Base-by-base conservation (phyloP, 805 yeast species). In the Candida boleticola region DNA sequence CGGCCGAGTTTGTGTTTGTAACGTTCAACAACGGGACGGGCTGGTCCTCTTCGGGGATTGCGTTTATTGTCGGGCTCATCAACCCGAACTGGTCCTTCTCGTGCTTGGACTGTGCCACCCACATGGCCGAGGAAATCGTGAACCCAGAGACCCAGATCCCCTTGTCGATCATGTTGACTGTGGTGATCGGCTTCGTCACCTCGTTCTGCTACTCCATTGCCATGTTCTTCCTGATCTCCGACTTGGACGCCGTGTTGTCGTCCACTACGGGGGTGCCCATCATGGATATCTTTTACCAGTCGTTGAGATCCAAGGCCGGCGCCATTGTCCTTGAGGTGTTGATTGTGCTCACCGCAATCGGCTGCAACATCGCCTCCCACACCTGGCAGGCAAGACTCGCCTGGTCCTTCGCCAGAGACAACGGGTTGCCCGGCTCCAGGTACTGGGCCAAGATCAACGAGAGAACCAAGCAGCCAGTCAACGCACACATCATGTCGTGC, bases 81-180 rank as follows among this genome's bases (percentile, higher is more conserved):
- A 82, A 82, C 55, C 85, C 87, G 4, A 76, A 79, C 42, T 83
- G 85, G 85, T 77, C 83, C 7, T 82, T 81, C 64, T 72, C 80
- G 21, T 82, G 88, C 49, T 68, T 81, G 38, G 89, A 83, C 54
- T 77, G 81, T 43, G 86, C 87, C 2, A 80, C 87, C 2, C 89
- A 83, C 52, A 71, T 83, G 74, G 80, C 84, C 18, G 89, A 83
- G 54, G 89, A 83, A 54, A 73, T 73, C 29, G 64, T 72, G 29
- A 66, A 73, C 21, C 86, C 89, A 4, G 76, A 76, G 51, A 67
- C 74, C 38, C 71, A 76, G 47, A 79, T 81, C 41, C 87, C 88
- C 17, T 71, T 71, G 38, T 80, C 84, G 2, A 80, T 82, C 48
- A 65, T 80, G 55, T 73, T 81, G 3, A 79, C 86, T 2, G 83